A percentile compares a stretch with the other conserved stretches of the same genome.
phyloP scores from a whole-genome alignment of 1,284 basidiomycete genomes.

The Naganishia cerealis region DNA sequence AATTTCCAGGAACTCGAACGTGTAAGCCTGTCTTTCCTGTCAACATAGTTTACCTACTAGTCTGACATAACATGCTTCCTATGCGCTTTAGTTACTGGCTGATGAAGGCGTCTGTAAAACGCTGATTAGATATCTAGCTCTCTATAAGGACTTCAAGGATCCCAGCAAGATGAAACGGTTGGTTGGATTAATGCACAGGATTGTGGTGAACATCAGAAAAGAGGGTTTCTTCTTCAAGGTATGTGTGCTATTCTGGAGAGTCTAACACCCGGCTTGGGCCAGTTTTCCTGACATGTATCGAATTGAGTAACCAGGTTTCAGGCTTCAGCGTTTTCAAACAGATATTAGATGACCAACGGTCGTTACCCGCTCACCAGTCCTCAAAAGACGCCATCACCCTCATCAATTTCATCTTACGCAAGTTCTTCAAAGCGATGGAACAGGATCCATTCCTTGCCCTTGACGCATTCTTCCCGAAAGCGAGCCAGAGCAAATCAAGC shows the following conservation, averaged over 20 bases:
- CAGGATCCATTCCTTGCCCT: conserved; percentile 79
- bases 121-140: conserved; percentile 72
- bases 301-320: conserved; percentile 64
- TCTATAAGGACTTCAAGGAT: conserved; percentile 76
- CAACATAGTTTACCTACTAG: not conserved
- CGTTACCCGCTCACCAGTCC: conserved; percentile 71
- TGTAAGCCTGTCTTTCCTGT: conserved; percentile 58
- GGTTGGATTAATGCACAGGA: conserved; percentile 80
- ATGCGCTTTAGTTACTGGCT: conserved; percentile 44
- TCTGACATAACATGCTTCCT: conserved; percentile 9
- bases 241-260: conserved; percentile 39
- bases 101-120: conserved; percentile 77
- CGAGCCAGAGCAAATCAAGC: conserved; percentile 53
- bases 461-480: conserved; percentile 87
- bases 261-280: not conserved
- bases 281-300: conserved; percentile 1
- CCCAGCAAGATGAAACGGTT: conserved; percentile 80
- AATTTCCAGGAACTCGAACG: conserved; percentile 83
- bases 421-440: conserved; percentile 84
- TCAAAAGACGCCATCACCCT: conserved; percentile 78
- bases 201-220: conserved; percentile 81
- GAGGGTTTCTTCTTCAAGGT: conserved; percentile 92
- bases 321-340: conserved; percentile 77
- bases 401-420: conserved; percentile 78
- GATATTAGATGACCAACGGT: conserved; percentile 73